Evolutionary conservation across 2,329 filamentous ascomycete genomes (phyloP).

Genomic region (Penicillium psychrosexuale): DNA sequence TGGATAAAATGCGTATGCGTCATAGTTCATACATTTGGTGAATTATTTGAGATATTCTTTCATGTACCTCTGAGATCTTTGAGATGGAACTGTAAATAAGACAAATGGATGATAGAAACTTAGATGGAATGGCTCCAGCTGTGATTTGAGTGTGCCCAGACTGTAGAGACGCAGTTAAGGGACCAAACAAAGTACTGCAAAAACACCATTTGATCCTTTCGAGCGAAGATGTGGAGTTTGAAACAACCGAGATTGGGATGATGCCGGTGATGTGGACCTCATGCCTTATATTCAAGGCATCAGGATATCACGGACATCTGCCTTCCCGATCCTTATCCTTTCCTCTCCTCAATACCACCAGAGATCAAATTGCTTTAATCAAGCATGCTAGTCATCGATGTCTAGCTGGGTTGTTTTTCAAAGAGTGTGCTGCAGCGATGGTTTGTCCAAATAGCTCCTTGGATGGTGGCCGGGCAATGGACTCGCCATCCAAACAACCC

Average conservation of each 20-base stretch:
- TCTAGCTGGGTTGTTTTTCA: not conserved
- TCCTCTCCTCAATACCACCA: not conserved
- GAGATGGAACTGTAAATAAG: not conserved
- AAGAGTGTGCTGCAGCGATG: not conserved
- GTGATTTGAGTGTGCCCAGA: not conserved
- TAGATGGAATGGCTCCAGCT: not conserved
- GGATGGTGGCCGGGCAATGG: not conserved
- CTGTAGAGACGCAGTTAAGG: not conserved
- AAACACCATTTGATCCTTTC: not conserved
- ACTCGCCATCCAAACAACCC: constrained; percentile 21
- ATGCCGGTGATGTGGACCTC: not conserved
- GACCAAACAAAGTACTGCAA: not conserved
- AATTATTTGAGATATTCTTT: not conserved
- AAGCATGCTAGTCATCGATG: not conserved
- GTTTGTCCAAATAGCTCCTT: not conserved
- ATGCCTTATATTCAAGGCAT: not conserved
- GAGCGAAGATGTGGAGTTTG: not conserved
- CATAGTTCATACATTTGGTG: constrained; percentile 6
- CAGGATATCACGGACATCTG: not conserved
- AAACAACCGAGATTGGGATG: constrained; percentile 2
- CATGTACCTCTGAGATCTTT: not conserved
- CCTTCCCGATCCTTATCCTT: not conserved
- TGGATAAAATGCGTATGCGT: constrained; percentile 13
- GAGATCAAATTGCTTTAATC: not conserved
- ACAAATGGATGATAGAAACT: not conserved